Evolutionary conservation across 768 basidiomycete species (phyloP), one percentile per base, ranked within the genome.

Genomic region (Naganishia onofrii): DNA sequence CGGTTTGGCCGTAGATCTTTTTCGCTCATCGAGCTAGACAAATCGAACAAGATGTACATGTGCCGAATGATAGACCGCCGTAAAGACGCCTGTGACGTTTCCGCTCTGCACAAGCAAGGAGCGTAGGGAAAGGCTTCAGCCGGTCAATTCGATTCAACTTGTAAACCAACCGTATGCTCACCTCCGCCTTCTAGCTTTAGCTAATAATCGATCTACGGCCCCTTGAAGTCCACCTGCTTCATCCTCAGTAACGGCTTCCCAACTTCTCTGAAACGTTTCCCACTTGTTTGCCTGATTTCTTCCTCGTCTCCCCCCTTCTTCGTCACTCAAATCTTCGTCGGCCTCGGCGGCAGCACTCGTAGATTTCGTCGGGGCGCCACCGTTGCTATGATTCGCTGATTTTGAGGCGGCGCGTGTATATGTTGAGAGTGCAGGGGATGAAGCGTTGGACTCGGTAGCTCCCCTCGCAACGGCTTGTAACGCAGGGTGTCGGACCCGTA

Each of bases 231-330:
- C 94, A 0, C 96, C 96, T 0, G 85, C 86, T 76, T 93, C 95
- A 79, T 98, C 96, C 80, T 98, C 95, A 78, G 94, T 91, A 0
- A 98, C 93, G 0, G 90, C 90, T 75, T 98, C 96, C 96, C 96
- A 99, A 63, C 60, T 63, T 29, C 60, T n/a, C 60, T 63, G 60
- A 63, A 63, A 63, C 23, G 60, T 63, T 36, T 63, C 60, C 60
- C 60, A 63, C 60, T 63, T 63, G 26, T 63, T 63, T 28, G 60
- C 60, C 26, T 46, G 38, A 19, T 63, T 63, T 44, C 60, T 42
- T 26, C 60, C 60, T 2, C 15, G 36, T 63, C 28, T 44, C 13
- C 60, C 60, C 3, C 23, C 60, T 36, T 63, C 60, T 29, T 63
- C 60, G 17, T 63, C 60, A 17, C 60, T 63, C 23, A 63, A 29